Evolutionary conservation across 1,139 yeast genomes (phyloP).

Genomic region (Nakaseomyces delphensis): DNA sequence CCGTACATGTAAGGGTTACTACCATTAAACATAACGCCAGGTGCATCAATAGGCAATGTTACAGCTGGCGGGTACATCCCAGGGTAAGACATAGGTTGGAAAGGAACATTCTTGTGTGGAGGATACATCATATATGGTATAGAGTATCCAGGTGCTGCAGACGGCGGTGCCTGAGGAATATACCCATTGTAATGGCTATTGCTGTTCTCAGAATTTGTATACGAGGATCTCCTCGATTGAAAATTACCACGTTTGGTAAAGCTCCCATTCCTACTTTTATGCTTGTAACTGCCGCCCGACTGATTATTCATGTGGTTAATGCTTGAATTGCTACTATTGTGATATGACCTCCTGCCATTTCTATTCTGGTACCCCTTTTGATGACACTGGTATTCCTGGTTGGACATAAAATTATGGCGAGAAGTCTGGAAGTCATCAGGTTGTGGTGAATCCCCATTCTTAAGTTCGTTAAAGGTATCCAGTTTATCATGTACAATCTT

Average conservation of each 20-base stretch:
- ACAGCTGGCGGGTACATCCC: conserved; percentile 2
- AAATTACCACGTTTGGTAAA: conserved; percentile 3
- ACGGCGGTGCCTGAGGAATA: not conserved
- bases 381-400: conserved; percentile 7
- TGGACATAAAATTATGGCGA: conserved; percentile 14
- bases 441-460: conserved; percentile 17
- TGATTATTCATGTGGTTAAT: conserved; percentile 1
- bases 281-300: not conserved
- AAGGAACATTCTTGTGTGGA: conserved; percentile 2
- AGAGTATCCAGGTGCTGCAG: conserved; percentile 8
- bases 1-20: conserved; percentile 1
- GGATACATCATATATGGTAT: conserved; percentile 18
- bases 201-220: conserved; percentile 6
- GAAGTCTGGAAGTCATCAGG: conserved; percentile 26
- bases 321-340: conserved; percentile 1
- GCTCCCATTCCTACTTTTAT: conserved; percentile 5
- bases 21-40: not conserved
- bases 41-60: not conserved
- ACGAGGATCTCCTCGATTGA: conserved; percentile 5
- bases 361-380: conserved; percentile 2
- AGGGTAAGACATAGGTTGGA: not conserved
- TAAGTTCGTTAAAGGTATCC: conserved; percentile 1
- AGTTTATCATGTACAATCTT: conserved; percentile 4
- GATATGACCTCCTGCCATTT: conserved; percentile 3
- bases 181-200: conserved; percentile 1